Evolutionary conservation across 306 rosid genomes (phyloP).

Genomic region (Vigna mungo): DNA sequence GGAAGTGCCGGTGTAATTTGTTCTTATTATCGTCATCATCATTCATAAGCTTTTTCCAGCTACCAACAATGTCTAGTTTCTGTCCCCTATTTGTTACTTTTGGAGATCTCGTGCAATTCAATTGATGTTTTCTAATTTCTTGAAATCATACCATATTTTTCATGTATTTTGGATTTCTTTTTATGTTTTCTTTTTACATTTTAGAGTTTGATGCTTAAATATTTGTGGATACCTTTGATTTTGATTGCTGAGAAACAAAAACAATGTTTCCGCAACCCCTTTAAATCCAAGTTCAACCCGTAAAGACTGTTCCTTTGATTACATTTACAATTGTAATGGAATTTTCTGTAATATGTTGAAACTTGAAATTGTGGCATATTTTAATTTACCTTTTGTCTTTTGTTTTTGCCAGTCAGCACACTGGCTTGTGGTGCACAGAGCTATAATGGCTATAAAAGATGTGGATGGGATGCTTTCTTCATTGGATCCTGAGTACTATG

Average conservation of each 20-base stretch:
- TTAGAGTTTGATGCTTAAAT: background rate
- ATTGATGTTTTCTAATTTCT: constrained; percentile 18
- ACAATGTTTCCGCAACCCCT: background rate
- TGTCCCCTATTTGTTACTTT: background rate
- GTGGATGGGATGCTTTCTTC: constrained; percentile 94
- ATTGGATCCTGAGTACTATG: constrained; percentile 98
- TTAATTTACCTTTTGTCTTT: constrained; percentile 1
- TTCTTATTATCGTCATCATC: background rate
- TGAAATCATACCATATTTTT: constrained; percentile 16
- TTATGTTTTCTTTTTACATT: background rate
- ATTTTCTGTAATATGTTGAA: constrained; percentile 22
- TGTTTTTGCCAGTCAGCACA: constrained; percentile 72
- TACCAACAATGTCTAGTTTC: background rate
- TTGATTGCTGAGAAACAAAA: constrained; percentile 13
- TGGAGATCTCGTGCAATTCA: background rate
- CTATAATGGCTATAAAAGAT: constrained; percentile 95
- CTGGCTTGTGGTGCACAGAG: constrained; percentile 96
- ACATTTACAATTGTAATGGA: constrained; percentile 17
- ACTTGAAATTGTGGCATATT: constrained; percentile 8
- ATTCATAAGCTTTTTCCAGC: background rate
- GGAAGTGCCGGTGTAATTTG: background rate
- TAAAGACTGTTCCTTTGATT: background rate
- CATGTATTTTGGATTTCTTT: background rate
- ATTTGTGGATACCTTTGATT: background rate
- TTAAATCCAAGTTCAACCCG: constrained; percentile 22